Evolutionary conservation across 805 yeast genomes (phyloP), one percentile per base, ranked within the genome.

Genomic region (Blastobotrys mokoenaii): DNA sequence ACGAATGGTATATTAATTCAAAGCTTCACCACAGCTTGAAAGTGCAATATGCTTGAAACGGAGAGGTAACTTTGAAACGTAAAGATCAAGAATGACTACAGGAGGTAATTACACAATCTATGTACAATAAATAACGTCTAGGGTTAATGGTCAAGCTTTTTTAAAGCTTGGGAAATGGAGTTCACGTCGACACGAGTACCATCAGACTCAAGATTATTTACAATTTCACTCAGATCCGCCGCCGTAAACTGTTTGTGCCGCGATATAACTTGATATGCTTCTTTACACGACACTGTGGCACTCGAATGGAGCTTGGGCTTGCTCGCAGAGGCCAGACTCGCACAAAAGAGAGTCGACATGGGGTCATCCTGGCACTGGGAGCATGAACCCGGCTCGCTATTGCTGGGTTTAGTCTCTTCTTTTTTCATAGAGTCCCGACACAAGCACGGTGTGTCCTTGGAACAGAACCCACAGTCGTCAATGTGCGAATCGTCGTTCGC

Each of bases 361-460:
- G 96, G 95, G 62, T 88, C 95, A 40, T 67, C 61, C 58, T 82
- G 94, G 64, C 96, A 87, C 63, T 82, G 89, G 5, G 66, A 63
- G 60, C 96, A 87, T 1, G 88, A 76, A 2, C 95, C 95, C 10
- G 96, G 95, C 25, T 36, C 17, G 33, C 16, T 34, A 3, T 18
- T 37, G 31, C 17, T 36, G 8, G 6, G 16, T 18, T 20, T 36
- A 5, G 27, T 8, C 27, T 17, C 39, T 25, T 59, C 55, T 1
- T 65, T 65, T 8, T 74, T 75, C 14, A 78, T 83, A n/a, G n/a
- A n/a, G 53, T 88, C 96, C 25, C 90, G 76, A 61, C 97, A 89
- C 1, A 89, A 85, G 64, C 97, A 89, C 1, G 95, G 88, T 0
- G 95, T 80, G 54, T 79, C 93, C 53, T 84, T 95, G 0, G 95